A percentile compares a stretch with the other conserved stretches of the same genome.
phyloP scores from a whole-genome alignment of 176 grass and related monocot genomes.

The Puya raimondii region DNA sequence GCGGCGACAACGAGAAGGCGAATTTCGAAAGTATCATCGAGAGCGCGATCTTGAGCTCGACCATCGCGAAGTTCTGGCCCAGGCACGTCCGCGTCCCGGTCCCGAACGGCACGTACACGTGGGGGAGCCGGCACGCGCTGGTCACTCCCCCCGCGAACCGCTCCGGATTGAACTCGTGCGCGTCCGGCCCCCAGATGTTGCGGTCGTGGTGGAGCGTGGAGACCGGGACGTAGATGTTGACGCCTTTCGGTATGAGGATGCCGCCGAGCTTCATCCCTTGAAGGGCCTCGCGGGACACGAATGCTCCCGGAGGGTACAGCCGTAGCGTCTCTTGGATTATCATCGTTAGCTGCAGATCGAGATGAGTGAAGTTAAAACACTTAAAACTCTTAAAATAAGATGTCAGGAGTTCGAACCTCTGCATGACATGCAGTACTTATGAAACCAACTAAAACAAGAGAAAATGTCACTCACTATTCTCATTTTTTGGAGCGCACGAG shows the following conservation, averaged over 20 bases:
- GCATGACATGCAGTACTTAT: too few species aligned
- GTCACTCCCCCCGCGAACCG: constrained; percentile 42
- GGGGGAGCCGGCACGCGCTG: constrained; percentile 41
- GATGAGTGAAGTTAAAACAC: constrained; percentile 4
- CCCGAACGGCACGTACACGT: constrained; percentile 81
- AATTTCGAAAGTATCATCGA: constrained; percentile 75
- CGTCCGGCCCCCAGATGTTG: constrained; percentile 62
- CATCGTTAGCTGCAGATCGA: constrained; percentile 62
- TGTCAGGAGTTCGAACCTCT: too few species aligned
- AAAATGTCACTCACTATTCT: constrained; percentile 44
- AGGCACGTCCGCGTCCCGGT: constrained; percentile 90
- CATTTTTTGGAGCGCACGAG: constrained; percentile 76
- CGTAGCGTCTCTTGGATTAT: constrained; percentile 89
- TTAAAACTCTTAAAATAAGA: too few species aligned
- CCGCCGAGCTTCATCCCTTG: constrained; percentile 55
- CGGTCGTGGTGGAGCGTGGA: constrained; percentile 85
- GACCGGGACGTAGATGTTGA: constrained; percentile 77
- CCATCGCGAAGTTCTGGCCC: constrained; percentile 83
- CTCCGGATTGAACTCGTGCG: constrained; percentile 69
- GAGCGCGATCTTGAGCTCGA: constrained; percentile 82
- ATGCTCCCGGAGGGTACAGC: constrained; percentile 81
- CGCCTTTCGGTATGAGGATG: constrained; percentile 63
- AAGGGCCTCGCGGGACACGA: constrained; percentile 74
- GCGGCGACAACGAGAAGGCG: constrained; percentile 36
- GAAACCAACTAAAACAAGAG: too few species aligned